Percentiles rank a stretch among this genome's conserved stretches.
Conservation (phyloP, 2,329 filamentous ascomycete species). For the Penicillium sp. region DNA sequence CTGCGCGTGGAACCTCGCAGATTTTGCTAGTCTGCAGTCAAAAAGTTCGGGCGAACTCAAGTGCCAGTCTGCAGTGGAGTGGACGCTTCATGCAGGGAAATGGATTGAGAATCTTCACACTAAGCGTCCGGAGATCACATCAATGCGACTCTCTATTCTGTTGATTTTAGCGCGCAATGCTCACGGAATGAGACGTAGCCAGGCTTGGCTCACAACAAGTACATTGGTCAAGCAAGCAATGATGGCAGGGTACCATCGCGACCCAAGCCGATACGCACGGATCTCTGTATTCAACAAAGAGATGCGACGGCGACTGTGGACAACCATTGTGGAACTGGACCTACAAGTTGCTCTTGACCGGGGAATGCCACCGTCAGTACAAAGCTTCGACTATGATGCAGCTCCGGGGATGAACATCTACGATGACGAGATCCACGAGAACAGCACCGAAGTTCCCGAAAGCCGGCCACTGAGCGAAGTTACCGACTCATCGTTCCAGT, state of each 20-base stretch:
- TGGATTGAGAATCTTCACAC: conserved; percentile 70
- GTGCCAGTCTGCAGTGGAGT: conserved; percentile 46
- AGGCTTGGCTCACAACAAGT: conserved; percentile 46
- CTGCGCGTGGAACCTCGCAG: conserved; percentile 33
- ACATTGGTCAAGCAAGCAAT: conserved; percentile 47
- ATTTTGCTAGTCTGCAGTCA: conserved; percentile 22
- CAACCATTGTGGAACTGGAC: conserved; percentile 50
- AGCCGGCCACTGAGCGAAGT: conserved; percentile 25
- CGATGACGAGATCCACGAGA: conserved; percentile 42
- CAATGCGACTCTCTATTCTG: conserved; percentile 47
- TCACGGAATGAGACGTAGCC: conserved; percentile 47
- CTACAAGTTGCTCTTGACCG: conserved; percentile 48
- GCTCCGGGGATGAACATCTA: conserved; percentile 44
- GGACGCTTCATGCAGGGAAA: conserved; percentile 80
- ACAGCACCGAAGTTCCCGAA: conserved; percentile 25
- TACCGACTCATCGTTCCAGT: conserved; percentile 34
- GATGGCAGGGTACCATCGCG: conserved; percentile 45
- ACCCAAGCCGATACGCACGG: conserved; percentile 26
- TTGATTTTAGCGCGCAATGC: conserved; percentile 44
- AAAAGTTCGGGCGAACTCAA: conserved; percentile 23
- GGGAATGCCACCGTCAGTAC: conserved; percentile 45
- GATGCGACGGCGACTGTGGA: conserved; percentile 50
- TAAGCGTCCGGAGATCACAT: conserved; percentile 45
- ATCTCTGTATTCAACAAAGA: conserved; percentile 37
- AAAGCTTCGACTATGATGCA: conserved; percentile 42